Base-by-base conservation (phyloP, 768 basidiomycete species). In the Megacollybia marginata region DNA sequence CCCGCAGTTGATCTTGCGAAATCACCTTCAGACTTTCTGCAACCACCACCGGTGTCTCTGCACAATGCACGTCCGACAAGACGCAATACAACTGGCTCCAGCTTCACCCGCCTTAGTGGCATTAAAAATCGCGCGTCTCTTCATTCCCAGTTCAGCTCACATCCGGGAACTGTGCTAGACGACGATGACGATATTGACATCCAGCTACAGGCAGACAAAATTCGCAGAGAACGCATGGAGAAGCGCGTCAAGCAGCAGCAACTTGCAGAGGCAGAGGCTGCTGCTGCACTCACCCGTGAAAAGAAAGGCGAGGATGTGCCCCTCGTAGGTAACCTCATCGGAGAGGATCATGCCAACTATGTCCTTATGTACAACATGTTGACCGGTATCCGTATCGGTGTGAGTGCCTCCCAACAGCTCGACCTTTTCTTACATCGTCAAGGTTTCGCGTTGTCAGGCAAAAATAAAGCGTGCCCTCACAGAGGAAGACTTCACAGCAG, bases 301-400 rank as follows among this genome's bases (percentile, higher is more conserved):
- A 42, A 49, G 48, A 57, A 20, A 36, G 66, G 62, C 42, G 74
- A 76, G 16, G 81, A 82, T 45, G 69, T 77, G 28, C 84, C 85
- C 4, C 68, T 94, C 11, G 90, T 97, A 0, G 96, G 96, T 1
- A 98, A 98, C 64, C 69, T 98, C 56, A 96, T 99, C 55, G 91
- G 92, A n/a, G 94, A 97, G 64, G 95, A 83, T 59, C 96, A 99
- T 68, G 94, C 88, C 65, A 99, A 99, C 71, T 99, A 97, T 58
- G 90, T 98, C 51, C 71, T 99, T 60, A 98, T 98, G 96, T 99
- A 98, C 72, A 98, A 99, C 72, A 99, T 99, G 96, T 75, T 99
- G 59, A 99, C 96, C 4, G 96, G 96, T 5, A 99, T 99, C 53
- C 81, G 96, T 38, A 92, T 93, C 57, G 94, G 85, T 28, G 94